Evolutionary conservation across 257 asterid species (phyloP).

Genomic region (Verbena officinalis): DNA sequence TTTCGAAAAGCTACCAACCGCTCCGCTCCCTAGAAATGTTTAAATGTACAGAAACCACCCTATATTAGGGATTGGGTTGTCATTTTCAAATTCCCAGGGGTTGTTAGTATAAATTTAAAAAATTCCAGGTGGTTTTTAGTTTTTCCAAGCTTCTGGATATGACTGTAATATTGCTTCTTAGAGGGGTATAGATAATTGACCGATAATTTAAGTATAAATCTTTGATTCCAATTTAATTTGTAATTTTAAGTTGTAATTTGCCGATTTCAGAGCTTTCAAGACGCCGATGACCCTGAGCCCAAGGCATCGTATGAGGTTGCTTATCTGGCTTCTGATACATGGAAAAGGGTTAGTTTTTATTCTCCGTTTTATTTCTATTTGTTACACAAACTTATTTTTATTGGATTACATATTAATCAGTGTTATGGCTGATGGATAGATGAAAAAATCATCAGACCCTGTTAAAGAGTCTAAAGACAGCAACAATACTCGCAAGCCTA

Average conservation of each 20-base stretch:
- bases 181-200: too few species aligned
- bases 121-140: too few species aligned
- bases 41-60: too few species aligned
- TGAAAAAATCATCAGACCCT: conserved; percentile 40
- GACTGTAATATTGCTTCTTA: too few species aligned
- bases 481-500: conserved; percentile 29
- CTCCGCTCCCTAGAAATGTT: too few species aligned
- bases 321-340: conserved; percentile 59
- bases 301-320: conserved; percentile 74
- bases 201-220: conserved; percentile 11
- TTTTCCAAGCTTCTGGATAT: too few species aligned
- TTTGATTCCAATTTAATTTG: conserved; percentile 3
- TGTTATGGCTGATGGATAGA: conserved; percentile 41
- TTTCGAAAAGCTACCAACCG: too few species aligned
- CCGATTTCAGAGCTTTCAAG: conserved; percentile 58
- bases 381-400: background rate
- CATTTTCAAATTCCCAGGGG: too few species aligned
- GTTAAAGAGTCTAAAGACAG: conserved; percentile 35
- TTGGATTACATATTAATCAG: background rate
- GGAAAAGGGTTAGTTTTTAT: conserved; percentile 62
- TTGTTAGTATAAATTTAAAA: too few species aligned
- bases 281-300: conserved; percentile 57
- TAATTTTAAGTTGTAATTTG: conserved; percentile 11
- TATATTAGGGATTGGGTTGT: too few species aligned
- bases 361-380: background rate